Base-by-base conservation (phyloP, 148 eudicot genomes). In the Silene conica region DNA sequence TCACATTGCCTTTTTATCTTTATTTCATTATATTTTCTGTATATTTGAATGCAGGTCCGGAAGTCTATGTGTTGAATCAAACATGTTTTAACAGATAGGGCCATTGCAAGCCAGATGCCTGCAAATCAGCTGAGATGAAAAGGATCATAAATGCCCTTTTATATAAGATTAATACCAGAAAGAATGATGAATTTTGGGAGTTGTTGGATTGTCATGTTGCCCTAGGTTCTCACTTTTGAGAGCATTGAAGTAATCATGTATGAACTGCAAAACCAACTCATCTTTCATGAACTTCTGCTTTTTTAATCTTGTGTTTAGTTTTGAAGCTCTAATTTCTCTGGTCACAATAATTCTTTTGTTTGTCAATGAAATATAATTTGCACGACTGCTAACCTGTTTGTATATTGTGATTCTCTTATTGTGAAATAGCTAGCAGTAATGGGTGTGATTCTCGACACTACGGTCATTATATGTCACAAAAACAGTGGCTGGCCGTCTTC, bases 11-110 rank as follows among this genome's bases (percentile, higher is more conserved):
- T 50, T 65, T 64, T 52, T 22, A 8, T 31, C 12, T 5, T 7
- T 34, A 14, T 2, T 20, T 57, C 16, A 18, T 20, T 4, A 59
- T 15, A 11, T 34, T 26, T 3, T 10, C 46, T 59, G 34, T 2
- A 19, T 66, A 59, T 70, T 9, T 46, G 57, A 71, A 43, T 74
- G 73, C 82, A 90, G 96, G 98, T 90, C 7, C 83, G 86, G 81
- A 93, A 88, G 75, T 87, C 98, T 46, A 93, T 89, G 96, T 89
- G 94, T 67, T 80, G 90, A 71, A 87, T 93, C 85, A 93, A 93
- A 79, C 96, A 93, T 41, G 96, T 89, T 13, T 80, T 93, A 58
- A 93, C 94, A 3, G 96, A 93, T 80, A 89, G 96, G 77, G 94
- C 96, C 23, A 93, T 93, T 50, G 92, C 84, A 70, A 93, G 67